Evolutionary conservation across 2,329 filamentous ascomycete species (phyloP).

Genomic region (Cercospora sesami): DNA sequence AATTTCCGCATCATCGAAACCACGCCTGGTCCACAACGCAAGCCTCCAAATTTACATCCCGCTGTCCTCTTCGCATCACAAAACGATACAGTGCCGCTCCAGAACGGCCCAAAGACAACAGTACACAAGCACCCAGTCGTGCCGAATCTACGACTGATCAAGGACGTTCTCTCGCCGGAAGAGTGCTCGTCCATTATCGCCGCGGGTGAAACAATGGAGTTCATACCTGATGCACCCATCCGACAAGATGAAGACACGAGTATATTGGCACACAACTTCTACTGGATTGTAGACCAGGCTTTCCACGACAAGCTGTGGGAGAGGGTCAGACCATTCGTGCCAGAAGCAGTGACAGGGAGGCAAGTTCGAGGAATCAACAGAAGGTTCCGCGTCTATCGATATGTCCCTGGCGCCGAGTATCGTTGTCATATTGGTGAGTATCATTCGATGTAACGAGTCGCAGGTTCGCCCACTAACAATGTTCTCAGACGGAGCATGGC

Average conservation of each 20-base stretch:
- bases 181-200: slow-evolving; percentile 69
- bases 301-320: slow-evolving; percentile 66
- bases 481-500: slow-evolving; percentile 63
- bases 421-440: slow-evolving; percentile 60
- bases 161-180: slow-evolving; percentile 58
- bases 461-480: not conserved
- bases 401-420: slow-evolving; percentile 72
- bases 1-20: slow-evolving; percentile 62
- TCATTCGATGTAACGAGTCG: not conserved
- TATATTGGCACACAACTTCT: slow-evolving; percentile 71
- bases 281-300: slow-evolving; percentile 66
- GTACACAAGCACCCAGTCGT: slow-evolving; percentile 63
- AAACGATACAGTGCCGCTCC: slow-evolving; percentile 57
- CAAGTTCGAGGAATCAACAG: slow-evolving; percentile 65
- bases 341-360: slow-evolving; percentile 56
- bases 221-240: slow-evolving; percentile 67
- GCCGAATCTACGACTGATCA: slow-evolving; percentile 61
- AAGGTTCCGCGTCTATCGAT: slow-evolving; percentile 70
- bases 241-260: slow-evolving; percentile 63
- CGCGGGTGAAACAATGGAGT: slow-evolving; percentile 64
- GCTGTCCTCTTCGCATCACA: slow-evolving; percentile 64
- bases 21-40: slow-evolving; percentile 60
- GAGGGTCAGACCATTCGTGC: slow-evolving; percentile 60
- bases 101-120: slow-evolving; percentile 49
- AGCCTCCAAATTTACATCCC: slow-evolving; percentile 67